Evolutionary conservation across 208 protist species (phyloP), one percentile per base, ranked within the genome.

Genomic region (Trypanosoma platydactyli): DNA sequence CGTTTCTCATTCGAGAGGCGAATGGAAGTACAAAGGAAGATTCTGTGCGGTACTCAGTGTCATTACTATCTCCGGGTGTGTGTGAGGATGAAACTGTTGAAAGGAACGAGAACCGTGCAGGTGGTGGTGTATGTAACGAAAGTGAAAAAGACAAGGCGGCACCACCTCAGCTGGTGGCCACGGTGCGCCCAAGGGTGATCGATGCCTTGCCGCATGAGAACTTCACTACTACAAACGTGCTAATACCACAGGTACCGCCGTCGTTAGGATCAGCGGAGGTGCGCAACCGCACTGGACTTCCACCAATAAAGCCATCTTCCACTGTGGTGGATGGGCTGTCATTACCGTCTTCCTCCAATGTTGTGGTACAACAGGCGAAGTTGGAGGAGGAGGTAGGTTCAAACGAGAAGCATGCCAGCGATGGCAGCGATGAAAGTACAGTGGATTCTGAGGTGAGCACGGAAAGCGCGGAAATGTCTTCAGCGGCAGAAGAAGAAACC

Each of bases 1-100:
- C 24, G 3, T 41, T 29, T n/a, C 13, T 41, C 51, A 18, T 20
- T 25, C 6, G 27, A 22, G 27, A 52, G n/a, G 18, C 24, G 24
- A 16, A 48, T 40, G 35, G 33, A 30, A 52, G 42, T n/a, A 27
- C 35, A 35, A 18, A 13, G 11, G 60, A 66, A 20, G 60, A 66
- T 33, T 66, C 60, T 16, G 60, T 66, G 5, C 50, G 35, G 20
- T 49, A 42, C 6, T 66, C 60, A 13, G 22, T 0, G 7, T 66
- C 60, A 7, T 51, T 63, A 1, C 24, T 27, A 6, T 49, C 27
- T 0, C 9, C 29, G 11, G 29, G 27, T 22, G 35, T 22, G 1
- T 13, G 12, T 25, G 16, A 45, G 20, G 12, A 33, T 49, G 55
- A 42, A 6, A 27, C 12, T 20, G 16, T 41, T 20, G 30, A 16